phyloP scores from a whole-genome alignment of 768 basidiomycete species.

The Russula emetica region DNA sequence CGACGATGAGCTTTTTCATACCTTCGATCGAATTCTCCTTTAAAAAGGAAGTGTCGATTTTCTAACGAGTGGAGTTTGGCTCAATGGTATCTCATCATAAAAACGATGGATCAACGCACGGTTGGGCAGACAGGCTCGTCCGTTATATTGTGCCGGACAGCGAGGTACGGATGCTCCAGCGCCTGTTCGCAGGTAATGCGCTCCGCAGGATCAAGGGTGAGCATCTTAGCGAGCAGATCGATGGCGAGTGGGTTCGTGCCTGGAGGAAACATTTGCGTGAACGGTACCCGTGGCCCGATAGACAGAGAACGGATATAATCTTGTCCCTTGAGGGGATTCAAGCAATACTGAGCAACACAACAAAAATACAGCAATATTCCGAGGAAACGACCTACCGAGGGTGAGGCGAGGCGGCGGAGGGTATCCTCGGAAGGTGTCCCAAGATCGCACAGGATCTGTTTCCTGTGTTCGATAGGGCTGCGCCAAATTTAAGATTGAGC shows the following conservation, averaged over 20 bases:
- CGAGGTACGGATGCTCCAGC: slow-evolving; percentile 87
- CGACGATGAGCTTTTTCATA: slow-evolving; percentile 92
- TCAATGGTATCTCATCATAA: too few species aligned
- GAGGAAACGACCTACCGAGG: slow-evolving; percentile 51
- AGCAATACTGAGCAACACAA: slow-evolving; percentile 4
- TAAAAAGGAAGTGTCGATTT: slow-evolving; percentile 96
- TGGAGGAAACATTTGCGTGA: slow-evolving; percentile 88
- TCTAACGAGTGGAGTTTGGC: too few species aligned
- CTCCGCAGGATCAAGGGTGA: slow-evolving; percentile 95
- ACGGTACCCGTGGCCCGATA: slow-evolving; percentile 92
- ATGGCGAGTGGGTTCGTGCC: slow-evolving; percentile 91
- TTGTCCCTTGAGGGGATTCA: slow-evolving; percentile 60
- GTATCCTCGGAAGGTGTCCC: slow-evolving; percentile 98
- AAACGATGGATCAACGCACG: slow-evolving; percentile 41
- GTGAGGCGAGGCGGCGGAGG: slow-evolving; percentile 90
- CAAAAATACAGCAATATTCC: background rate
- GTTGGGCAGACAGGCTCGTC: slow-evolving; percentile 85
- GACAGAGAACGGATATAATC: slow-evolving; percentile 98
- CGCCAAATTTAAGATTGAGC: background rate
- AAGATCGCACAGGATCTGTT: slow-evolving; percentile 94
- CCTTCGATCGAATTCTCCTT: slow-evolving; percentile 95
- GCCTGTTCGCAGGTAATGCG: slow-evolving; percentile 96
- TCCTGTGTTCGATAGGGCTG: slow-evolving; percentile 97
- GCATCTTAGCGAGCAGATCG: slow-evolving; percentile 84
- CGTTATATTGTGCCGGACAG: slow-evolving; percentile 96